These are phyloP conservation scores for Pleurotus tuoliensis DNA, from an alignment of 768 basidiomycete genomes.

Conservation along the genomic window DNA sequence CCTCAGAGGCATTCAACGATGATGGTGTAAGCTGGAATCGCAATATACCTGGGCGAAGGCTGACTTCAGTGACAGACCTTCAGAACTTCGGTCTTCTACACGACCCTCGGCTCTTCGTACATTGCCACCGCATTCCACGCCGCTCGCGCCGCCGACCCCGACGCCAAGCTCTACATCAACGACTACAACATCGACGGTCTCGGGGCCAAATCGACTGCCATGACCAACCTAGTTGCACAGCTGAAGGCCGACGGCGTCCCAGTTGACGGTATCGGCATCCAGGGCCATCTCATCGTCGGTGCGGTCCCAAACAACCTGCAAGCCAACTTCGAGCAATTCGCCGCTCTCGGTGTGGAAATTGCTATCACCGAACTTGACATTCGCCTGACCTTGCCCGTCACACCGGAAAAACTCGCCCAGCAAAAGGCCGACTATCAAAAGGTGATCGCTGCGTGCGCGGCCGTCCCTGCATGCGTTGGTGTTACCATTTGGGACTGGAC, in stretches of 20 bases:
- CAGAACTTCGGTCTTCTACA: constrained; percentile 49
- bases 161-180: constrained; percentile 46
- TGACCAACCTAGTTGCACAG: constrained; percentile 47
- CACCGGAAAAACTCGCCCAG: constrained; percentile 42
- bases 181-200: constrained; percentile 32
- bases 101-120: constrained; percentile 43
- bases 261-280: constrained; percentile 59
- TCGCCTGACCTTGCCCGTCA: constrained; percentile 53
- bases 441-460: constrained; percentile 52
- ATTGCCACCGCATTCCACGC: constrained; percentile 49
- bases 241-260: constrained; percentile 46
- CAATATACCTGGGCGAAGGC: neutral
- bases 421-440: constrained; percentile 56
- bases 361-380: constrained; percentile 70
- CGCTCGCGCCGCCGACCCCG: constrained; percentile 50
- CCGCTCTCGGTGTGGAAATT: constrained; percentile 60
- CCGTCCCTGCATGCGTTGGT: constrained; percentile 36
- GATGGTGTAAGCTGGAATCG: constrained; percentile 30
- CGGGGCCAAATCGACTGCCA: constrained; percentile 52
- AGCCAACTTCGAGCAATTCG: constrained; percentile 46
- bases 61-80: constrained; percentile 28
- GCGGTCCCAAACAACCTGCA: constrained; percentile 45
- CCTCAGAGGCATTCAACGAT: constrained; percentile 52
- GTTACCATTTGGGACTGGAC: constrained; percentile 45
- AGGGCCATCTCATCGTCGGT: constrained; percentile 59